Base-by-base conservation (phyloP, 2,329 filamentous ascomycete genomes). In the Xylaria sp. region DNA sequence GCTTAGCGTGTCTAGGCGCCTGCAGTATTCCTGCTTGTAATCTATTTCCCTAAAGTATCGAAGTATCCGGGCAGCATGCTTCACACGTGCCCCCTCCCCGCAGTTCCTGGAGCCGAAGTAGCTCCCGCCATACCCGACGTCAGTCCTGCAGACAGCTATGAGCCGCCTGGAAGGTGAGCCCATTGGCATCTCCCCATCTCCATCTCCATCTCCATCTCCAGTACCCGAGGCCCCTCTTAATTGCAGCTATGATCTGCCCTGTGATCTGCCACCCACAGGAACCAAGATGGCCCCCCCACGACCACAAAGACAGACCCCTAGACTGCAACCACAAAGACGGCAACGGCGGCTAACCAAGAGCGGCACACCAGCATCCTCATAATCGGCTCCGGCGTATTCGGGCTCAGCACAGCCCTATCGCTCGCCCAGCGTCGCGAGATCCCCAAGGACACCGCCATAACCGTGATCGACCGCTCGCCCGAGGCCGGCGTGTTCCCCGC, bases 361-460 rank as follows among this genome's bases (percentile, higher is more conserved):
- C 41, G 6, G n/a, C 67, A 27, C 67, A 51, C 55, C 70, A 72
- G 67, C 19, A 81, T 91, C 69, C 81, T 92, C 57, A 89, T 92
- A 64, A 76, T 92, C 56, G 90, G 90, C 57, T 78, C 80, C 9
- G 81, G 81, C 21, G 80, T 80, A 60, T 83, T 83, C 65, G 81
- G 81, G 46, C 75, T 74, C 9, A 72, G 70, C 63, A 75, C 73
- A 38, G 91, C 92, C 53, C 86, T 88, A 66, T 83, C 90, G 13
- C 84, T 97, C 47, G 80, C 88, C 61, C 82, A 83, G 66, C 86
- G 89, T 35, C 78, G 86, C 37, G 78, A 74, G 64, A 86, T 87
- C 77, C 70, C 80, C 63, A 63, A 76, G 53, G 81, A 76, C 55
- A 82, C 83, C 40, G 72, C 75, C 54, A 87, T 90, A 74, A 87